Evolutionary conservation across 257 asterid species (phyloP).

Genomic region (Plantago elongata): DNA sequence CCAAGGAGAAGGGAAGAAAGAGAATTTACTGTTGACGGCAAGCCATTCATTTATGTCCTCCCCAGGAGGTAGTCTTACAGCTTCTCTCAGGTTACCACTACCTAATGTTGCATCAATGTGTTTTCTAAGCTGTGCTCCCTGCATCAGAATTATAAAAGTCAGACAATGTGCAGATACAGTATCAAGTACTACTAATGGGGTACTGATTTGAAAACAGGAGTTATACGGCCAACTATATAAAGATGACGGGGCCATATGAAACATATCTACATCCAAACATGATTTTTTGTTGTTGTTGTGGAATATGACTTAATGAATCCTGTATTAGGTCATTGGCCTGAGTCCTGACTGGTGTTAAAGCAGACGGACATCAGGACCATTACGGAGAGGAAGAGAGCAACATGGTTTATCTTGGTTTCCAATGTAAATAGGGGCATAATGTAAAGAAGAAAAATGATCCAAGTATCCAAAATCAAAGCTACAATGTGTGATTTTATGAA

Average conservation of each 20-base stretch:
- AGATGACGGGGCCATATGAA: no score
- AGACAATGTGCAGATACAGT: constrained; percentile 4
- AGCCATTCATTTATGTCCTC: constrained; percentile 94
- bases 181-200: neutral
- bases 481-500: neutral
- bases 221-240: no score
- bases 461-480: neutral
- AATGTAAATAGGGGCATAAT: neutral
- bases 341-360: neutral
- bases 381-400: neutral
- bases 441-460: neutral
- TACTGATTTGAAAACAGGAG: no score
- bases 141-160: constrained; percentile 21
- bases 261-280: no score
- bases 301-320: neutral
- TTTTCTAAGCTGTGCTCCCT: constrained; percentile 90
- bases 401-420: neutral
- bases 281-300: no score
- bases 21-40: constrained; percentile 73
- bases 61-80: constrained; percentile 92
- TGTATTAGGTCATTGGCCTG: neutral
- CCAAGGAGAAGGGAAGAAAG: constrained; percentile 20
- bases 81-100: constrained; percentile 92
- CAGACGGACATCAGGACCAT: neutral
- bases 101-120: constrained; percentile 94